These are phyloP conservation scores for Tulasnella sp. DNA, from an alignment of 768 basidiomycete species.

Conservation along the genomic window DNA sequence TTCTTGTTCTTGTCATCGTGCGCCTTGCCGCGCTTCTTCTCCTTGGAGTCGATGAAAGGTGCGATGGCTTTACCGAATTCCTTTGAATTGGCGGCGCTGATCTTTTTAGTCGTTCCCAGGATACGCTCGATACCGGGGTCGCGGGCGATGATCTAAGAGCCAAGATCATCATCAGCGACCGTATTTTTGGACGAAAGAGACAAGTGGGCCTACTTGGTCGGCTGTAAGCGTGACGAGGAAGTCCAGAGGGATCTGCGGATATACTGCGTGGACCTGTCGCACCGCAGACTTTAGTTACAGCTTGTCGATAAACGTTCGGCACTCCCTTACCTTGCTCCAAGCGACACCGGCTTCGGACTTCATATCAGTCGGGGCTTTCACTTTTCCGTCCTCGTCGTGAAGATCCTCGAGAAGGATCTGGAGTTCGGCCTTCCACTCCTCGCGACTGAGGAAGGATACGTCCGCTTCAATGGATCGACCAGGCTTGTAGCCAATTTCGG, in stretches of 20 bases:
- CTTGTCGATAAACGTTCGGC: background rate
- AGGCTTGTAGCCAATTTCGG: constrained; percentile 54
- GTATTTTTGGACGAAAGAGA: background rate
- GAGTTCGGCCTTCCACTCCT: constrained; percentile 58
- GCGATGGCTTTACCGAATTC: constrained; percentile 51
- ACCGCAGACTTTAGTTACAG: background rate
- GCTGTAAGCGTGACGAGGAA: constrained; percentile 47
- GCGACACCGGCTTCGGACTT: constrained; percentile 59
- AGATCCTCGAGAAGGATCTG: constrained; percentile 53
- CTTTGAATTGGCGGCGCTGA: constrained; percentile 49
- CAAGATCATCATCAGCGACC: background rate
- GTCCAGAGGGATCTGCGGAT: constrained; percentile 51
- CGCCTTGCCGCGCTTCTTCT: constrained; percentile 45
- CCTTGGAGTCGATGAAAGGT: constrained; percentile 64
- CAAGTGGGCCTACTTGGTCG: constrained; percentile 47
- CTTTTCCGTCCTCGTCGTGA: constrained; percentile 54
- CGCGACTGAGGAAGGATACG: constrained; percentile 52
- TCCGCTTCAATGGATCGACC: constrained; percentile 56
- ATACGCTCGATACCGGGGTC: constrained; percentile 41
- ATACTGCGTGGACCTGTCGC: constrained; percentile 55
- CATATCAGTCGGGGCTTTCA: constrained; percentile 52
- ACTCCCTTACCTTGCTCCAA: constrained; percentile 51
- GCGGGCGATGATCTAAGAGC: constrained; percentile 14
- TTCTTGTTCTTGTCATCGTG: constrained; percentile 41
- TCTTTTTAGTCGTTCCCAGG: constrained; percentile 53